These are phyloP conservation scores for Trypanosomatidae sp. DNA, from an alignment of 208 protist genomes.

Conservation along the genomic window DNA sequence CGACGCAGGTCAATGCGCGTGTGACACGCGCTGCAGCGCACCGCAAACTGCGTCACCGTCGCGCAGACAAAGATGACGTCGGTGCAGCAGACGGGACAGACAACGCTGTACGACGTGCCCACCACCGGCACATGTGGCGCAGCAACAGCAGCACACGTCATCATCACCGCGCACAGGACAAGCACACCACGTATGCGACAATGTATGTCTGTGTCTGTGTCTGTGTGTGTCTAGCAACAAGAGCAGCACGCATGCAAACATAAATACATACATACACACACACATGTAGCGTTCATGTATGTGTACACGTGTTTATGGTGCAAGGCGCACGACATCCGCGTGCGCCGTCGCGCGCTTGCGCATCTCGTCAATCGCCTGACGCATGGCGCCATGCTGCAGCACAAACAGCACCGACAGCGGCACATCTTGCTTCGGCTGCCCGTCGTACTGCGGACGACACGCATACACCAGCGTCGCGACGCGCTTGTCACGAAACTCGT, in stretches of 20 bases:
- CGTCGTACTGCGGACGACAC: conserved; percentile 75
- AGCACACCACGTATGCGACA: neutral
- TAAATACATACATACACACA: neutral
- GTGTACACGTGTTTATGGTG: neutral
- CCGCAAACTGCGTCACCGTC: conserved; percentile 27
- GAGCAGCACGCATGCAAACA: neutral
- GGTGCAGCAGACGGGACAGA: conserved; percentile 55
- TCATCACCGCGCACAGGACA: neutral
- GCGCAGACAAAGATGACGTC: conserved; percentile 45
- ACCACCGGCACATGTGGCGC: neutral
- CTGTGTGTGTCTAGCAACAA: neutral
- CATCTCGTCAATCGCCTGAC: conserved; percentile 63
- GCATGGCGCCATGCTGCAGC: conserved; percentile 32
- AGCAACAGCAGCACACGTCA: neutral
- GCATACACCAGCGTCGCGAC: conserved; percentile 67
- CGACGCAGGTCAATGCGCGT: conserved; percentile 57
- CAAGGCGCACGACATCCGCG: conserved; percentile 34
- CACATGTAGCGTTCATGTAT: neutral
- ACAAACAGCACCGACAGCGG: conserved; percentile 75
- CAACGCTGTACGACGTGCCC: conserved; percentile 41
- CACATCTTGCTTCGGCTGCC: conserved; percentile 66
- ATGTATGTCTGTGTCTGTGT: neutral
- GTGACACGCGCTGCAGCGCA: conserved; percentile 40
- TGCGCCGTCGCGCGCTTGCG: conserved; percentile 29
- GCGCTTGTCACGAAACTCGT: conserved; percentile 65